These are phyloP conservation scores for Beauveria brongniartii DNA, from an alignment of 2,329 filamentous ascomycete genomes.

Conservation along the genomic window DNA sequence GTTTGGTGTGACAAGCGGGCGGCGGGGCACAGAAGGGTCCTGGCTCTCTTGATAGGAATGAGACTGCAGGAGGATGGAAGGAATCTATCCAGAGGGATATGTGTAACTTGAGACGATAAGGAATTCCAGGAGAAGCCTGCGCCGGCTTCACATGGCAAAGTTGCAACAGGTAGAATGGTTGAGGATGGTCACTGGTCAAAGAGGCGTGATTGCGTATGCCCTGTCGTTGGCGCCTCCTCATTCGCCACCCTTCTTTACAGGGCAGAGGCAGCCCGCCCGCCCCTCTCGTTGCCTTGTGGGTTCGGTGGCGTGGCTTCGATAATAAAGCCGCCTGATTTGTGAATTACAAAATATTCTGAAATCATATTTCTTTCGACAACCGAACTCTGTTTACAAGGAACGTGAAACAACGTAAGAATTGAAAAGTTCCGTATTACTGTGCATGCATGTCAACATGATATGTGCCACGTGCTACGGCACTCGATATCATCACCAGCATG, in stretches of 20 bases:
- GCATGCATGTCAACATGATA: no score
- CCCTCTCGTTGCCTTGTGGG: no score
- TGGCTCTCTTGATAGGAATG: not conserved
- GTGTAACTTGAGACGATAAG: not conserved
- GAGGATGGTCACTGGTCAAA: not conserved
- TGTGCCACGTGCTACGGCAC: no score
- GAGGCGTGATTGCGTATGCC: constrained; percentile 12
- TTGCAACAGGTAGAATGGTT: not conserved
- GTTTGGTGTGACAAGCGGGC: not conserved
- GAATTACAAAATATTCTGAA: no score
- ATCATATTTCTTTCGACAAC: no score
- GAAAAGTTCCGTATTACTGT: no score
- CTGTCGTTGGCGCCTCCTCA: constrained; percentile 5
- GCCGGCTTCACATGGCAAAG: constrained; percentile 5
- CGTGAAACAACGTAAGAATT: no score
- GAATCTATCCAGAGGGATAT: not conserved
- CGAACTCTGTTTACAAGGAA: no score
- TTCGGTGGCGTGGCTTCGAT: not conserved
- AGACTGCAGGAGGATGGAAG: not conserved
- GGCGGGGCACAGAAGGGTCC: not conserved
- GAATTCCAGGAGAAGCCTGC: not conserved
- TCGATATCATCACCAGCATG: no score
- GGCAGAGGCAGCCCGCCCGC: not conserved
- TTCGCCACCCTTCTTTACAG: not conserved
- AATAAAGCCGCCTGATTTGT: no score